phyloP scores from a whole-genome alignment of 202 grass and related monocot genomes.

The Bolboschoenoplectus hybrid region DNA sequence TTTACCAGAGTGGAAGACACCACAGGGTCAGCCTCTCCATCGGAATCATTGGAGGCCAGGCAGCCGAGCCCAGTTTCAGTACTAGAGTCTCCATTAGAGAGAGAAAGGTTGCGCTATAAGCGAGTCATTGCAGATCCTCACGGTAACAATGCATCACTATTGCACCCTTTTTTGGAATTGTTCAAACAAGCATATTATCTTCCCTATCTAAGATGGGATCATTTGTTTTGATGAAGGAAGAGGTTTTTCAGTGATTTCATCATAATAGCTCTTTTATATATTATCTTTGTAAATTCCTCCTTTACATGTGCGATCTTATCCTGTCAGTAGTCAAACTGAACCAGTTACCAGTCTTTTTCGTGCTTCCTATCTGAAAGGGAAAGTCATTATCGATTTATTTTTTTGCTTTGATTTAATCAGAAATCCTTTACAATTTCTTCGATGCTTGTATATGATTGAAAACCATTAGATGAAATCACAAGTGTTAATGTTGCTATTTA shows the following conservation, averaged over 20 bases:
- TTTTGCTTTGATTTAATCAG: neutral
- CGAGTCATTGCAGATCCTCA: constrained; percentile 37
- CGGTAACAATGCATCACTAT: constrained; percentile 37
- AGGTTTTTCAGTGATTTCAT: neutral
- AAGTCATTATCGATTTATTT: neutral
- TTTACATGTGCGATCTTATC: neutral
- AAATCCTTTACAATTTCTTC: neutral
- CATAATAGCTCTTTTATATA: neutral
- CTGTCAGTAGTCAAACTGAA: neutral
- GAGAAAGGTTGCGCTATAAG: constrained; percentile 42
- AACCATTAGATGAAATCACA: neutral
- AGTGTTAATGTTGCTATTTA: constrained; percentile 16
- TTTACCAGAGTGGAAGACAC: constrained; percentile 21
- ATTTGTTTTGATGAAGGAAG: neutral
- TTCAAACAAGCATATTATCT: neutral
- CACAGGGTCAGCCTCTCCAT: constrained; percentile 22
- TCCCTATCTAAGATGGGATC: neutral
- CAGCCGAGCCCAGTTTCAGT: constrained; percentile 69
- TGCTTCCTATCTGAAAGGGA: neutral
- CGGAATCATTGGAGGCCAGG: constrained; percentile 45
- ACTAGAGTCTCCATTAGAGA: constrained; percentile 50
- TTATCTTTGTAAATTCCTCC: constrained; percentile 15
- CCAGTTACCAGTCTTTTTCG: neutral
- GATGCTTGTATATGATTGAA: neutral
- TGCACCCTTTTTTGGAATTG: neutral